phyloP scores from a whole-genome alignment of 345 rosid genomes.

The Eucalyptus cladocalyx region DNA sequence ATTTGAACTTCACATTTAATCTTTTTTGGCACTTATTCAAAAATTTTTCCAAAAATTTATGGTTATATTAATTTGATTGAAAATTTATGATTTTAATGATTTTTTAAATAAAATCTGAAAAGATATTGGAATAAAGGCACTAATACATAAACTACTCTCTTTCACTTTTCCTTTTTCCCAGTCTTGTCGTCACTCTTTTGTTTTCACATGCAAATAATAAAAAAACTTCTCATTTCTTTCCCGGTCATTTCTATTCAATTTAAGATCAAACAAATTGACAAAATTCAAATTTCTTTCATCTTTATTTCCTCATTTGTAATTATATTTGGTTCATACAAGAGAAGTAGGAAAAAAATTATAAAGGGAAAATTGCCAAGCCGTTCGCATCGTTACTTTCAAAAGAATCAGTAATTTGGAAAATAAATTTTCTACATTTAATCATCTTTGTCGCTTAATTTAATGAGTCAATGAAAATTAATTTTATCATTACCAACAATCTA shows the following conservation, averaged over 20 bases:
- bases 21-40: accelerated
- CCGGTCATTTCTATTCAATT: background rate
- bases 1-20: too few relatives aligned
- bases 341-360: background rate
- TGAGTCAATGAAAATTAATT: background rate
- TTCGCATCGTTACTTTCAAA: accelerated
- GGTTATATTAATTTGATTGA: accelerated
- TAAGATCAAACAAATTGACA: background rate
- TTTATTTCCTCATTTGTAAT: background rate
- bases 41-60: accelerated
- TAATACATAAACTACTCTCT: background rate
- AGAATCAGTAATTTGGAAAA: background rate
- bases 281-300: background rate
- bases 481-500: background rate
- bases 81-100: too few relatives aligned
- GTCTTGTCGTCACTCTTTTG: background rate
- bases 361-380: background rate
- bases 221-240: background rate
- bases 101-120: background rate
- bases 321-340: background rate
- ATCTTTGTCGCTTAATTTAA: background rate
- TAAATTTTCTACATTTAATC: background rate
- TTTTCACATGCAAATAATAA: background rate
- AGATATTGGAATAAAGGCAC: background rate
- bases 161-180: background rate